Evolutionary conservation across 2,329 filamentous ascomycete genomes (phyloP).

Genomic region (Dothideomycetes sp.): DNA sequence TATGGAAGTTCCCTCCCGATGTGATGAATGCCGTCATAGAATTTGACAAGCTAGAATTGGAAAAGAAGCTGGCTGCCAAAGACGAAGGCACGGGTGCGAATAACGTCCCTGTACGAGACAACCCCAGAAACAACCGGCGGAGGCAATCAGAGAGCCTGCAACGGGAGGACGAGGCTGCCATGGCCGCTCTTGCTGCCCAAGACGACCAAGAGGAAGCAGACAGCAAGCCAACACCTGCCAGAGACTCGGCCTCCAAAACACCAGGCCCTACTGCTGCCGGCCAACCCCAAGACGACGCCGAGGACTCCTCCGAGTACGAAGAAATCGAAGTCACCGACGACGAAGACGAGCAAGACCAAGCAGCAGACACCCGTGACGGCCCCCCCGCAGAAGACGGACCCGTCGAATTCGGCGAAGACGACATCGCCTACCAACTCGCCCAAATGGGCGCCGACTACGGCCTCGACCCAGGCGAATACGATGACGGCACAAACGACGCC

Average conservation of each 20-base stretch:
- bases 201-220: too few species aligned
- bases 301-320: slow-evolving; percentile 48
- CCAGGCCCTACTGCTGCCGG: slow-evolving; percentile 7
- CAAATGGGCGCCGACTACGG: slow-evolving; percentile 82
- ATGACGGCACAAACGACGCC: slow-evolving; percentile 53
- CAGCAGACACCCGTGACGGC: slow-evolving; percentile 29
- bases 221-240: slow-evolving; percentile 22
- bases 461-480: slow-evolving; percentile 66
- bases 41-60: slow-evolving; percentile 62
- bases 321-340: slow-evolving; percentile 62
- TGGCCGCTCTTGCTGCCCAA: too few species aligned
- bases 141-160: slow-evolving; percentile 21
- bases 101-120: slow-evolving; percentile 8
- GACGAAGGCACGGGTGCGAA: slow-evolving; percentile 17
- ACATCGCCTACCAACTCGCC: slow-evolving; percentile 84
- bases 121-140: slow-evolving; percentile 10
- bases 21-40: slow-evolving; percentile 63
- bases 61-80: slow-evolving; percentile 40
- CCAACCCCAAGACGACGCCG: slow-evolving; percentile 16
- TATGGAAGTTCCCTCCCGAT: slow-evolving; percentile 88
- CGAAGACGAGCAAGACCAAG: slow-evolving; percentile 34
- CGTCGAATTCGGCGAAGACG: slow-evolving; percentile 83
- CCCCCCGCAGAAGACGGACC: slow-evolving; percentile 32
- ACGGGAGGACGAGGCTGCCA: slow-evolving; percentile 23
- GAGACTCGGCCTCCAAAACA: slow-evolving; percentile 19